Evolutionary conservation across 2,329 filamentous ascomycete genomes (phyloP).

Genomic region (Neocatenulostroma microsporum): DNA sequence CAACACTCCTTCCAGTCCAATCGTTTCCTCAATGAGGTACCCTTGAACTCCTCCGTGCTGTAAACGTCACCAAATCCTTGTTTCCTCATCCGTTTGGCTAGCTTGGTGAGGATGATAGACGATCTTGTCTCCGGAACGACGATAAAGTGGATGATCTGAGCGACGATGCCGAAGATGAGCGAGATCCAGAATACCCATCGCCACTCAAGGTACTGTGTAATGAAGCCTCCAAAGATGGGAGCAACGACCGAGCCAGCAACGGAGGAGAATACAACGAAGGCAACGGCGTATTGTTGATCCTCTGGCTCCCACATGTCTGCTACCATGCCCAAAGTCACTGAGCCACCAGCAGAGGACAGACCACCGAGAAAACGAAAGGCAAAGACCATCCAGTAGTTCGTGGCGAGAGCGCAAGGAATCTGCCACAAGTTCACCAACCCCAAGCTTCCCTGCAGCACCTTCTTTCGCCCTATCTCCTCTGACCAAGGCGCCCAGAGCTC

Average conservation of each 20-base stretch:
- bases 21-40: slow-evolving; percentile 20
- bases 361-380: slow-evolving; percentile 34
- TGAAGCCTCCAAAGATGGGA: slow-evolving; percentile 27
- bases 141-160: slow-evolving; percentile 48
- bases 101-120: slow-evolving; percentile 66
- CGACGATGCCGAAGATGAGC: slow-evolving; percentile 64
- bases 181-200: slow-evolving; percentile 79
- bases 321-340: slow-evolving; percentile 57
- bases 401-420: slow-evolving; percentile 46
- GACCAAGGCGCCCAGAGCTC: slow-evolving; percentile 85
- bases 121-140: slow-evolving; percentile 67
- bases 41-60: slow-evolving; percentile 62
- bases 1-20: slow-evolving; percentile 34
- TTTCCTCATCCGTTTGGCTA: slow-evolving; percentile 63
- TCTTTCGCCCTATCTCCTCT: slow-evolving; percentile 72
- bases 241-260: slow-evolving; percentile 26
- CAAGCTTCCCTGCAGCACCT: slow-evolving; percentile 64
- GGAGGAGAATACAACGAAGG: slow-evolving; percentile 41
- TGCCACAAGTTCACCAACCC: slow-evolving; percentile 73
- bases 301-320: slow-evolving; percentile 55
- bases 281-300: slow-evolving; percentile 52
- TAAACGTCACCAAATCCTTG: slow-evolving; percentile 49
- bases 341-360: slow-evolving; percentile 50
- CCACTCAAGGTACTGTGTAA: slow-evolving; percentile 49
- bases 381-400: slow-evolving; percentile 36